Evolutionary conservation across 2,329 filamentous ascomycete genomes (phyloP).

Genomic region (Aspergillus sp.): DNA sequence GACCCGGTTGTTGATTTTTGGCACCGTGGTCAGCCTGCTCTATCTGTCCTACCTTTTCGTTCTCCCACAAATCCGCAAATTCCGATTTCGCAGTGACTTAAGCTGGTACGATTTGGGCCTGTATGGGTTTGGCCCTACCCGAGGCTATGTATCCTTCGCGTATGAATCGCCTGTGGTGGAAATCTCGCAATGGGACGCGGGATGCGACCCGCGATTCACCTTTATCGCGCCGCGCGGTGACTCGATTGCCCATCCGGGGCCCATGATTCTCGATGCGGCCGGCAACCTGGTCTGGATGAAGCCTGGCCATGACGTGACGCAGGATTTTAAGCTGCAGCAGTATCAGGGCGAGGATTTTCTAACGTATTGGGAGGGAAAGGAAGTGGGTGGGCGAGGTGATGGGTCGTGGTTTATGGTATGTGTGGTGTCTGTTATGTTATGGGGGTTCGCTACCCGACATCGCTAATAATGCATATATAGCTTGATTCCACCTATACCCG

Average conservation of each 20-base stretch:
- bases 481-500: constrained; percentile 18
- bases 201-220: constrained; percentile 23
- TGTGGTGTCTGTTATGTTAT: background rate
- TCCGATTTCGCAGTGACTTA: constrained; percentile 11
- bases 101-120: constrained; percentile 23
- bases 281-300: constrained; percentile 23
- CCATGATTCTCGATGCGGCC: constrained; percentile 20
- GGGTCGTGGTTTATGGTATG: constrained; percentile 21
- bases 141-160: constrained; percentile 21
- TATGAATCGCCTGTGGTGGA: constrained; percentile 21
- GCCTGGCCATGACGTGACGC: constrained; percentile 14
- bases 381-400: constrained; percentile 11
- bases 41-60: constrained; percentile 14
- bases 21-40: constrained; percentile 1
- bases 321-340: constrained; percentile 20
- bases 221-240: constrained; percentile 26
- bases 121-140: constrained; percentile 24
- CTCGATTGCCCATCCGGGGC: constrained; percentile 18
- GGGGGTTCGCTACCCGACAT: too few relatives aligned
- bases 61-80: constrained; percentile 11
- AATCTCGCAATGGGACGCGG: constrained; percentile 14
- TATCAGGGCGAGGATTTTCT: constrained; percentile 17
- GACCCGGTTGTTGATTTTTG: background rate
- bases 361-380: constrained; percentile 21
- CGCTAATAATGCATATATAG: constrained; percentile 3